Conservation (phyloP, 768 basidiomycete genomes). For the Baorangia bicolor region DNA sequence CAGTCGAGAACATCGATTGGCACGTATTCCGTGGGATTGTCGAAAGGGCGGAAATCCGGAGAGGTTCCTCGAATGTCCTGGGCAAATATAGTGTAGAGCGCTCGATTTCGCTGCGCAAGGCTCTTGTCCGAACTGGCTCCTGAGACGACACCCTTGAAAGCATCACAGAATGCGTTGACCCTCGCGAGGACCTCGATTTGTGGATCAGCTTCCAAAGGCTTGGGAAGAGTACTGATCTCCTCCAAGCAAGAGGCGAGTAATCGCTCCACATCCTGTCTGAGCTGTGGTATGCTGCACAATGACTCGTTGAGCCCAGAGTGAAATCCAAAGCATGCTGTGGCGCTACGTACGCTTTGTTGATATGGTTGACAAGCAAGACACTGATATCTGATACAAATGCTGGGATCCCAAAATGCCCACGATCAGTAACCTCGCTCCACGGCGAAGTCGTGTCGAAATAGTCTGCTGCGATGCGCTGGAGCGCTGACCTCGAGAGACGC, state of each 20-base stretch:
- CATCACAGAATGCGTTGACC: slow-evolving; percentile 46
- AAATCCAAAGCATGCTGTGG: not conserved
- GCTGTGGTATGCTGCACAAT: slow-evolving; percentile 44
- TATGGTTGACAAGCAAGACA: slow-evolving; percentile 48
- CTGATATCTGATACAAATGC: slow-evolving; percentile 53
- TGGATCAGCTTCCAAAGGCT: slow-evolving; percentile 37
- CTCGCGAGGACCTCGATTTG: slow-evolving; percentile 45
- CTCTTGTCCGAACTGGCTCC: slow-evolving; percentile 35
- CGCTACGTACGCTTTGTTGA: slow-evolving; percentile 48
- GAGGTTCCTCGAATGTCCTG: slow-evolving; percentile 36
- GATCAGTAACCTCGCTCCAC: slow-evolving; percentile 50
- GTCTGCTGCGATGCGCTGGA: slow-evolving; percentile 36
- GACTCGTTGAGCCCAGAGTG: not conserved
- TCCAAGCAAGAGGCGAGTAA: slow-evolving; percentile 37
- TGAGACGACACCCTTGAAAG: slow-evolving; percentile 32
- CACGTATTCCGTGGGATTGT: not conserved
- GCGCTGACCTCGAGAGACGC: slow-evolving; percentile 36
- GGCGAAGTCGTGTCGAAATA: slow-evolving; percentile 52
- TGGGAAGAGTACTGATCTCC: slow-evolving; percentile 42
- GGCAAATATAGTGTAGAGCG: slow-evolving; percentile 35
- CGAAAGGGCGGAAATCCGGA: slow-evolving; percentile 43
- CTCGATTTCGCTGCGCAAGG: slow-evolving; percentile 38
- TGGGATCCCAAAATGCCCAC: slow-evolving; percentile 53
- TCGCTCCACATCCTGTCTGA: slow-evolving; percentile 39
- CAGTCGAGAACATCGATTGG: slow-evolving; percentile 14